Evolutionary conservation across 2,329 filamentous ascomycete species (phyloP).

Genomic region (Westerdykella aurantiaca): DNA sequence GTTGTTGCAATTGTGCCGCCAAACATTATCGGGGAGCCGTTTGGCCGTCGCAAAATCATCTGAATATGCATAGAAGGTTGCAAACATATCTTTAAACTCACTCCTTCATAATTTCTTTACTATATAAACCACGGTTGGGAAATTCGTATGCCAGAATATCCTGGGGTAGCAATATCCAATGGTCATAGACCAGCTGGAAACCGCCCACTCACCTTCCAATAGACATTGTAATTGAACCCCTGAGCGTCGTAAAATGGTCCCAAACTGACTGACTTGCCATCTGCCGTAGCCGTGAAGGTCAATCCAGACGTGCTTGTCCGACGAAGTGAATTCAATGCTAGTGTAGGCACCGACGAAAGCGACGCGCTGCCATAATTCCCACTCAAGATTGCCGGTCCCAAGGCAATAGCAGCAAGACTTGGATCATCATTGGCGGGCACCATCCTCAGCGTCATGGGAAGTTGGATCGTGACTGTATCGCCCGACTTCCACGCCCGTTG

Average conservation of each 20-base stretch:
- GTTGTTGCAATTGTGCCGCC: no score
- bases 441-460: constrained; percentile 44
- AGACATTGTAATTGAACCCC: constrained; percentile 22
- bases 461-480: constrained; percentile 41
- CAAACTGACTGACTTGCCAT: constrained; percentile 12
- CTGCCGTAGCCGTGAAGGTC: constrained; percentile 14
- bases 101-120: background rate
- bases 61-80: no score
- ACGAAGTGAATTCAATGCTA: constrained; percentile 13
- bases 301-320: constrained; percentile 8
- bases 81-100: no score
- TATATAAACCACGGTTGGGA: no score
- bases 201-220: constrained; percentile 15
- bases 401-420: constrained; percentile 43
- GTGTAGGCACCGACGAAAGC: constrained; percentile 10
- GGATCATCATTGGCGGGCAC: constrained; percentile 46
- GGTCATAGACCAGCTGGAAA: constrained; percentile 1
- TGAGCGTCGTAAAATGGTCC: constrained; percentile 23
- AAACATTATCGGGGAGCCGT: no score
- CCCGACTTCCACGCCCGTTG: constrained; percentile 40
- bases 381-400: constrained; percentile 43
- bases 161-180: no score
- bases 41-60: no score
- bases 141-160: no score
- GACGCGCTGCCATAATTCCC: constrained; percentile 41